Evolutionary conservation across 208 protist species (phyloP), one percentile per base, ranked within the genome.

Genomic region (Leptomonas seymouri): DNA sequence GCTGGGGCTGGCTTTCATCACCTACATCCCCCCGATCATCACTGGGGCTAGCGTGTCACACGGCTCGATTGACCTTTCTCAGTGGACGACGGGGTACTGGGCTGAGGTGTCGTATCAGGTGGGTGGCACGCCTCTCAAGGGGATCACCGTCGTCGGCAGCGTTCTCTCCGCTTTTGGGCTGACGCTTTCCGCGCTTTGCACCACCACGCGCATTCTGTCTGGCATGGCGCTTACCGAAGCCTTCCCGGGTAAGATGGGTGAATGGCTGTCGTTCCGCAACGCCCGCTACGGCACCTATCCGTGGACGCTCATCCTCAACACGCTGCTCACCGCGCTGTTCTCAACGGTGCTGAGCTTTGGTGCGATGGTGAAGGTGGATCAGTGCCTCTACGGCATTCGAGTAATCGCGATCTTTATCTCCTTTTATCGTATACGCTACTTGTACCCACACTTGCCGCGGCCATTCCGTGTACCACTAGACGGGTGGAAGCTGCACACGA

Each of bases 81-180:
- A 89, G 57, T 94, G 89, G 89, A 68, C 45, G 46, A 92, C 85
- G 12, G 89, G 89, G 0, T 92, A 86, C 69, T 94, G 89, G 85
- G 67, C 86, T 8, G 45, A 82, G 62, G 77, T 90, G 51, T 70
- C 85, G 23, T 67, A 73, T 15, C 60, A 62, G 45, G 80, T 91
- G 14, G 89, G 86, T 0, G 89, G 86, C 7, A 48, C 25, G 0
- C 57, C 64, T 42, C 67, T 94, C 16, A 80, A 82, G 78, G 21
- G 79, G 16, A 67, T 94, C 48, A 82, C 80, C 8, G 71, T 90
- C 23, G 21, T 81, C 6, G 85, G 84, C 27, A 81, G 89, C 60
- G 65, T 84, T 34, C 68, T 92, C 27, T 94, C 89, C 27, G 87
- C 84, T 2, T 84, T 90, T 72, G 85, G 84, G 12, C 62, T 89